Percentiles rank a stretch among this genome's conserved stretches.
Conservation (phyloP, 192 early-diverging fungal genomes). For the Paraglomus brasilianum region DNA sequence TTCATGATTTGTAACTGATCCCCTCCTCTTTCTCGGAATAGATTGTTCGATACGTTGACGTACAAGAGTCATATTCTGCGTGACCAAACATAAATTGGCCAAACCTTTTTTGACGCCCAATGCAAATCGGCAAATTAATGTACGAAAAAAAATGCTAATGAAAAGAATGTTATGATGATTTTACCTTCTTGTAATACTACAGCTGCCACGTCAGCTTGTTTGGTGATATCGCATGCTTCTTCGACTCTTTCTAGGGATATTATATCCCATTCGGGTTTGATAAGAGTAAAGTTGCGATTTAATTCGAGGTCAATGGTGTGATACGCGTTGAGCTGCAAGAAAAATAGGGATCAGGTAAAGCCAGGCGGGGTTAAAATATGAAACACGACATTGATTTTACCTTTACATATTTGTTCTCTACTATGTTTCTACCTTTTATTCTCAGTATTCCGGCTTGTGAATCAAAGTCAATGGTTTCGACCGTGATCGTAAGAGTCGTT, state of each 20-base stretch:
- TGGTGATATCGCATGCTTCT: conserved; percentile 84
- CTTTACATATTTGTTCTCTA: conserved; percentile 89
- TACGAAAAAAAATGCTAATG: background rate
- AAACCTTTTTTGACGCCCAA: conserved; percentile 49
- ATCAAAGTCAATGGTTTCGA: conserved; percentile 91
- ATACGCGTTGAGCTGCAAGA: conserved; percentile 75
- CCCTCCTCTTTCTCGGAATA: conserved; percentile 92
- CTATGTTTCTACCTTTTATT: conserved; percentile 84
- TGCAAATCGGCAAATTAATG: background rate
- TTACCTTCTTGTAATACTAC: conserved; percentile 82
- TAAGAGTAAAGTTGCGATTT: conserved; percentile 83
- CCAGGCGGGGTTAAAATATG: background rate
- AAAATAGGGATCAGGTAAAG: conserved; percentile 13
- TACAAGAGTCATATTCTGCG: conserved; percentile 94
- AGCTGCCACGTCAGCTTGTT: conserved; percentile 89
- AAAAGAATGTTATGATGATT: background rate
- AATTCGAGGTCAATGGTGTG: conserved; percentile 94
- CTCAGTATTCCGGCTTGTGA: conserved; percentile 78
- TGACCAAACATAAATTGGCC: conserved; percentile 91
- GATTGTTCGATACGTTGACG: conserved; percentile 87
- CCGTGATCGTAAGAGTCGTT: conserved; percentile 77
- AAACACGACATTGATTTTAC: conserved; percentile 39
- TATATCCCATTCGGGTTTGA: conserved; percentile 90
- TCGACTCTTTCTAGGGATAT: conserved; percentile 89
- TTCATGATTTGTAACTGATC: conserved; percentile 86